Base-by-base conservation (phyloP, 148 eudicot genomes). In the Oxyria digyna region DNA sequence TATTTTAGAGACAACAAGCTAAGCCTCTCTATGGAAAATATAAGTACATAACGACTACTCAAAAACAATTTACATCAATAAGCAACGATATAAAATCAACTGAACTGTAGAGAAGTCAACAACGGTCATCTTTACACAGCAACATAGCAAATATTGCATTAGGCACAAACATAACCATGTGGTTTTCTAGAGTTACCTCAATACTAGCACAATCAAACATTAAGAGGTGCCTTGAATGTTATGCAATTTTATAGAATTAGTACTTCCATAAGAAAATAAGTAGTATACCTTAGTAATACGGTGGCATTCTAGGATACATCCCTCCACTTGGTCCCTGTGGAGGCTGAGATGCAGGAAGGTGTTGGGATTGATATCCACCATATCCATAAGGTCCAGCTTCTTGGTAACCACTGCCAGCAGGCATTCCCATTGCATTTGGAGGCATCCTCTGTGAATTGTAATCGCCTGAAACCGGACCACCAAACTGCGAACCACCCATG, bases 281-380 rank as follows among this genome's bases (percentile, higher is more conserved):
- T 20, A 1, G 17, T 29, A 57, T 83, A 91, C 98, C 98, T 89
- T 77, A 87, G 70, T 82, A 90, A 73, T 87, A 88, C 42, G 95
- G 97, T 11, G 95, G 98, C 81, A 82, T 77, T 55, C 95, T 85
- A 69, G 81, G 96, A 68, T 86, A 90, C 88, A 83, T 80, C 59
- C 87, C 87, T 54, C 88, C 79, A 35, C 87, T 83, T n/a, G 96
- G 96, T 43, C 78, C 83, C 67, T 91, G 85, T 38, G 95, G 87
- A 62, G 90, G 83, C 87, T 67, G 83, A 26, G 40, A 69, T 42
- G 87, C 66, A 11, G 82, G 91, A 23, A 71, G 95, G 42, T 74
- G 74, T 72, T 83, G 95, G 5, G 83, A 33, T 54, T 77, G 76
- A 71, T 78, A 86, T 18, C 75, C 85, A 71, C 77, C 46, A 66